phyloP scores from a whole-genome alignment of 257 asterid species.

The Solanum megistacrolobum region DNA sequence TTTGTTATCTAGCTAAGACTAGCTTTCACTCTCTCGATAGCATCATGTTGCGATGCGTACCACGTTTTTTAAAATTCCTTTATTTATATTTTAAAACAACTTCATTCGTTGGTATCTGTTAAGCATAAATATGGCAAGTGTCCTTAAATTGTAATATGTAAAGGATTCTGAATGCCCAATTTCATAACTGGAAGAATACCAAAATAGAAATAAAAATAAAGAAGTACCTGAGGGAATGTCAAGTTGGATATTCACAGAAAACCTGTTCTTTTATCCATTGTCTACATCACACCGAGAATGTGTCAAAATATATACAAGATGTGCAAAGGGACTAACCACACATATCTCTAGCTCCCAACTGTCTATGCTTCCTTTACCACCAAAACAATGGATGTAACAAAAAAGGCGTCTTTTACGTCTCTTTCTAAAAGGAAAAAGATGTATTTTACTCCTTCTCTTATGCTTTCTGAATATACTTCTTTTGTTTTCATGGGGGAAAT shows the following conservation, averaged over 20 bases:
- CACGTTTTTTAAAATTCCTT: neutral
- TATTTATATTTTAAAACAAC: neutral
- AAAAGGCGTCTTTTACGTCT: neutral
- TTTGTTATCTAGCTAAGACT: neutral
- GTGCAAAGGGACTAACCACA: neutral
- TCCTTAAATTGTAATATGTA: neutral
- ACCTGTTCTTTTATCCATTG: neutral
- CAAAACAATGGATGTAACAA: neutral
- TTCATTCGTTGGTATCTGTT: neutral
- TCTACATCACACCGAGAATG: neutral
- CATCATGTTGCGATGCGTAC: neutral
- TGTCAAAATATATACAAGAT: neutral
- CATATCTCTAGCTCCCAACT: neutral
- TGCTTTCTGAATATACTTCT: neutral
- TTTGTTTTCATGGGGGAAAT: neutral
- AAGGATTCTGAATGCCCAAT: neutral
- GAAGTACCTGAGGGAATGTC: neutral
- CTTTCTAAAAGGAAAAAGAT: neutral
- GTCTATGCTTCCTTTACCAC: neutral
- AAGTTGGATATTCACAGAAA: neutral
- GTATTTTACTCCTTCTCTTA: neutral
- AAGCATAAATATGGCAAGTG: neutral
- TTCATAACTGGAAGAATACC: neutral
- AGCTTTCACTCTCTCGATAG: neutral
- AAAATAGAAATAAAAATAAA: neutral